Evolutionary conservation across 257 asterid genomes (phyloP), one percentile per base, ranked within the genome.

Genomic region (Nicotiana paniculata): DNA sequence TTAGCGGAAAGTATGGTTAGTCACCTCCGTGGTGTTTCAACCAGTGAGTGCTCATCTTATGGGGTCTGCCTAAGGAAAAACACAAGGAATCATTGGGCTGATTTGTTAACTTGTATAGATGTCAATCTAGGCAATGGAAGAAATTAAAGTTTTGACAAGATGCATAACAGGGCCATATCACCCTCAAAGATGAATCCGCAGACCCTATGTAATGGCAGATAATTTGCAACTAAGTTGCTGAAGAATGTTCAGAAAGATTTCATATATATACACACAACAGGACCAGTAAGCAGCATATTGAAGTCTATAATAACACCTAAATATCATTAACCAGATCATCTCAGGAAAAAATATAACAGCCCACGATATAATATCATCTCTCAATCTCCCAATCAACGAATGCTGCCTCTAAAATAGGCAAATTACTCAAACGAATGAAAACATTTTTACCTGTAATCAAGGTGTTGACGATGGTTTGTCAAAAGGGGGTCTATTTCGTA

Each of bases 401-500:
- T 53, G 12, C 51, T 16, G 62, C 35, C 76, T 18, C 51, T 48
- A 81, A 3, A 30, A 66, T 53, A 75, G 13, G 63, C 3, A 51
- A 15, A 51, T 66, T 53, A 66, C 67, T 48, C 16, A 8, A 21
- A 26, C 15, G 12, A 30, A 70, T 16, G 5, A 64, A 48, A 51
- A 28, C 24, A 68, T 70, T 81, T 70, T 87, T 80, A 96, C 99
- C 98, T 90, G 84, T 93, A 96, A 85, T 93, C 95, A 81, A 96
- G 98, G 90, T 96, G 99, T 30, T 85, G 85, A 59, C 92, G 89
- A 78, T 89, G 65, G 77, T 89, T 91, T 63, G 51, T 90, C 89
- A 96, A 84, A 84, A 91, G 87, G 59, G 98, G 93, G 90, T 96
- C 99, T 83, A 94, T 94, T 88, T 91, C 98, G 72, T 96, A 96